These are phyloP conservation scores for Schoenoplectus triqueter DNA, from an alignment of 202 grass and related monocot genomes.

Conservation along the genomic window DNA sequence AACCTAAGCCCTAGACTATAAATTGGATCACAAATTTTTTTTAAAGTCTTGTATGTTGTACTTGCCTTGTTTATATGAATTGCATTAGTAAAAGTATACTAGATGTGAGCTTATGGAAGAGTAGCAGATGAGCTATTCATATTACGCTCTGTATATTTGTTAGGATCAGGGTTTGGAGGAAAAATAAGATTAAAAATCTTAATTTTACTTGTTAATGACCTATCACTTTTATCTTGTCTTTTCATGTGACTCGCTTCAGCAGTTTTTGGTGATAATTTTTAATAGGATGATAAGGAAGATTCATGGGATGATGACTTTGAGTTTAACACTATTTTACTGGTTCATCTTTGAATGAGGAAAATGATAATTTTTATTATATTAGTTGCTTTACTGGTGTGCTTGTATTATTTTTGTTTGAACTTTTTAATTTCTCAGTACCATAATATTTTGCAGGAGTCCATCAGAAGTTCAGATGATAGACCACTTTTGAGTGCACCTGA, in stretches of 20 bases:
- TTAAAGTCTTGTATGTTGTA: constrained; percentile 26
- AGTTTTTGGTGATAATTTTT: constrained; percentile 85
- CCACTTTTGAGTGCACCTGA: constrained; percentile 75
- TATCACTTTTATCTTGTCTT: constrained; percentile 39
- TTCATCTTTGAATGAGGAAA: constrained; percentile 40
- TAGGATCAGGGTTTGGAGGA: constrained; percentile 70
- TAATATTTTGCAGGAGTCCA: constrained; percentile 70
- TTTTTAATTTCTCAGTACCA: constrained; percentile 13
- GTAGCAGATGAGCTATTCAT: constrained; percentile 89
- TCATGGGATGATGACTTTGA: constrained; percentile 96
- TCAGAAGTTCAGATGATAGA: constrained; percentile 90
- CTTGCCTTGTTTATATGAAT: constrained; percentile 57
- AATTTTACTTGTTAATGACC: constrained; percentile 22
- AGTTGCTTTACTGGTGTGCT: not conserved
- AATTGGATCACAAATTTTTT: not conserved
- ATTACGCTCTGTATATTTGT: constrained; percentile 82
- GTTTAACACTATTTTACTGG: constrained; percentile 92
- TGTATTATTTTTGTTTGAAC: constrained; percentile 9
- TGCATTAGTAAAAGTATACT: constrained; percentile 81
- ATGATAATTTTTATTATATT: constrained; percentile 4
- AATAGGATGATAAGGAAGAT: constrained; percentile 87
- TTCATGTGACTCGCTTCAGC: constrained; percentile 94
- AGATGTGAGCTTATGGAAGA: constrained; percentile 66
- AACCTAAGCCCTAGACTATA: not conserved
- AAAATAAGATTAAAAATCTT: constrained; percentile 13